Percentiles rank a stretch among this genome's conserved stretches.
Conservation (phyloP, 495 filamentous ascomycete genomes). For the Durotheca rogersii region DNA sequence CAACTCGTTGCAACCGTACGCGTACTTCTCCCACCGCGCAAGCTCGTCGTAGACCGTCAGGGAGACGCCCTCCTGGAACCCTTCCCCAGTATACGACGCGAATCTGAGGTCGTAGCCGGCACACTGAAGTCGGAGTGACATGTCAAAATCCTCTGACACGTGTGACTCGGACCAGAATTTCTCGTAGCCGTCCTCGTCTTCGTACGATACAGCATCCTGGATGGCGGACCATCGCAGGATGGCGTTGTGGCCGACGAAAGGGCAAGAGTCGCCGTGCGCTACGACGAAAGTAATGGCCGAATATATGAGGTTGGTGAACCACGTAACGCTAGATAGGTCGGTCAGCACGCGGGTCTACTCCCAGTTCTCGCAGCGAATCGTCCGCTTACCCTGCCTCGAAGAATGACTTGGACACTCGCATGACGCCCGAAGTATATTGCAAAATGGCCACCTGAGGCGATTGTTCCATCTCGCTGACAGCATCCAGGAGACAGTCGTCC, state of each 20-base stretch:
- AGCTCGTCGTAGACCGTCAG: constrained; percentile 76
- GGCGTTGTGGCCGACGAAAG: constrained; percentile 70
- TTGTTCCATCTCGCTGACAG: constrained; percentile 69
- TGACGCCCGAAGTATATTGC: constrained; percentile 68
- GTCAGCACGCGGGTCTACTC: constrained; percentile 1
- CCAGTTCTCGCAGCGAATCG: not conserved
- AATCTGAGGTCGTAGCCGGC: constrained; percentile 63
- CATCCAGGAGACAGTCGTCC: constrained; percentile 67
- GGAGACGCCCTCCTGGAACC: constrained; percentile 74
- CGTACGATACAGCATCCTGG: constrained; percentile 56
- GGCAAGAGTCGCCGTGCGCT: constrained; percentile 67
- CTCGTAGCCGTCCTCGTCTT: constrained; percentile 50
- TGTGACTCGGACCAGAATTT: constrained; percentile 74
- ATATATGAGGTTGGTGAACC: constrained; percentile 75
- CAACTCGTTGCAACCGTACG: constrained; percentile 72
- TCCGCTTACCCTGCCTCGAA: constrained; percentile 57
- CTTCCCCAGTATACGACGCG: constrained; percentile 62
- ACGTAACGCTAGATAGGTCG: constrained; percentile 55
- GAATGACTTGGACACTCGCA: constrained; percentile 63
- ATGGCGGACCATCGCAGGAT: constrained; percentile 68
- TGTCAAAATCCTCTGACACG: constrained; percentile 76
- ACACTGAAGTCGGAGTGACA: constrained; percentile 68
- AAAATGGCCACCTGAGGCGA: constrained; percentile 69
- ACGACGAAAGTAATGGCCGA: constrained; percentile 66
- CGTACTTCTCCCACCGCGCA: constrained; percentile 75